Evolutionary conservation across 1,284 basidiomycete species (phyloP), one percentile per base, ranked within the genome.

Genomic region (Austroboletus sp.): DNA sequence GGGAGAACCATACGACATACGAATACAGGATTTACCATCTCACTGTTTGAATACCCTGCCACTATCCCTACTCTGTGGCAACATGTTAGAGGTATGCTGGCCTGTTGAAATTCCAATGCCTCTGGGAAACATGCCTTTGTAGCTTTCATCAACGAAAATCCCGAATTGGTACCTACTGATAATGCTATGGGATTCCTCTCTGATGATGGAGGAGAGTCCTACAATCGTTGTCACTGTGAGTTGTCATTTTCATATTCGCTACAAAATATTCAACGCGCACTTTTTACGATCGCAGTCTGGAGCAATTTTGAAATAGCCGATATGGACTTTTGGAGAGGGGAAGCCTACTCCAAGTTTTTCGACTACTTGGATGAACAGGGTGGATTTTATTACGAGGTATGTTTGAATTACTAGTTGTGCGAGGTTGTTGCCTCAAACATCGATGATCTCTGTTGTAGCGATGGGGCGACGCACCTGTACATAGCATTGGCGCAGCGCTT

Each of bases 381-480:
- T 50, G 93, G 93, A n/a, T 93, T 93, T 67, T 91, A 90, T 66
- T 93, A 94, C 56, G 90, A 94, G 76, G 80, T 54, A 42, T 30
- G 49, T 50, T 23, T 17, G 31, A 11, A 34, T 25, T 25, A 8
- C 8, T 25, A 9, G 23, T 9, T 25, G 7, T 25, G 15, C 15
- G 13, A n/a, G 17, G 15, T 17, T n/a, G 23, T n/a, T 30, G 12
- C 29, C 27, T 21, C 21, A 25, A 30, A 19, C 5, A 23, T 19
- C 16, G 2, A 40, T 38, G 30, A 34, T 32, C 30, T n/a, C 15
- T 27, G 3, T 17, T 3, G 37, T 50, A 82, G 75, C 78, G 88
- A 30, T 90, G 89, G 89, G 92, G 91, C 33, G 92, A 96, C 68
- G 92, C 92, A 6, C 91, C 89, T 2, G 85, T 92, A 3, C 89